These are phyloP conservation scores for Alternaria arbusti DNA, from an alignment of 2,329 filamentous ascomycete genomes.

Conservation along the genomic window DNA sequence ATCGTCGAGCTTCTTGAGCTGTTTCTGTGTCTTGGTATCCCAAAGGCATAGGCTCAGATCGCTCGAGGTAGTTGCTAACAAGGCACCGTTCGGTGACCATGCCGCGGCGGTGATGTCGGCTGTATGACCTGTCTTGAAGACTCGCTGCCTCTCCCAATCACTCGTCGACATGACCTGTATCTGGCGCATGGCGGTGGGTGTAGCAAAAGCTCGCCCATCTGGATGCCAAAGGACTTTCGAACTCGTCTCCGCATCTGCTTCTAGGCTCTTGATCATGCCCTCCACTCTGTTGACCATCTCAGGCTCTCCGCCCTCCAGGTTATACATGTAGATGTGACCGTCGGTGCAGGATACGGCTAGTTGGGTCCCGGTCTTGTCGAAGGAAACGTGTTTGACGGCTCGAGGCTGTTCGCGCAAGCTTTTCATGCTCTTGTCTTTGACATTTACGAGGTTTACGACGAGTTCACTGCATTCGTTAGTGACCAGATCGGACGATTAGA, in stretches of 20 bases:
- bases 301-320: conserved; percentile 76
- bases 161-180: conserved; percentile 86
- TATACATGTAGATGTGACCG: conserved; percentile 89
- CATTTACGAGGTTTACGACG: conserved; percentile 86
- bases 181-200: conserved; percentile 76
- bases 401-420: conserved; percentile 83
- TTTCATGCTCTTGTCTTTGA: conserved; percentile 77
- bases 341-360: conserved; percentile 86
- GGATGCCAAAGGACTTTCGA: conserved; percentile 88
- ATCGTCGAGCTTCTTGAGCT: conserved; percentile 79
- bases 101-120: conserved; percentile 84
- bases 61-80: conserved; percentile 71
- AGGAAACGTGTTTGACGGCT: conserved; percentile 89
- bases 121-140: conserved; percentile 79
- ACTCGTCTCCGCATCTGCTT: conserved; percentile 77
- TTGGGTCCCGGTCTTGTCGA: conserved; percentile 79
- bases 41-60: conserved; percentile 75
- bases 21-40: conserved; percentile 86
- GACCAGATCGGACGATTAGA: neutral
- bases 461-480: conserved; percentile 66
- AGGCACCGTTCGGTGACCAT: conserved; percentile 94
- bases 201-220: conserved; percentile 88
- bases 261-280: conserved; percentile 79
- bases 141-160: conserved; percentile 86
- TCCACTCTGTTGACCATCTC: conserved; percentile 84